A percentile compares a stretch with the other conserved stretches of the same genome.
phyloP scores from a whole-genome alignment of 1,139 yeast species.

The Chernovozyma aurita region DNA sequence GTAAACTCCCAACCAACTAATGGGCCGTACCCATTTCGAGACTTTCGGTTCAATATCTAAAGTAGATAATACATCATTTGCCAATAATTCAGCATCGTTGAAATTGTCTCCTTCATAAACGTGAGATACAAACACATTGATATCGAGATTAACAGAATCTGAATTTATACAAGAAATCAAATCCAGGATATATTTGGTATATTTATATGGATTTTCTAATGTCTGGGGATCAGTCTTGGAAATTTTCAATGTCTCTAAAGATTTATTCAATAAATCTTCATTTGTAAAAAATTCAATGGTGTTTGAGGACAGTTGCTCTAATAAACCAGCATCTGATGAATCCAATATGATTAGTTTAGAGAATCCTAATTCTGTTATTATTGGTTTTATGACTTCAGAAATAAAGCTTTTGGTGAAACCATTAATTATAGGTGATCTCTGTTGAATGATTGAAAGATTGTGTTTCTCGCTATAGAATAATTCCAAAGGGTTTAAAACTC shows the following conservation, averaged over 20 bases:
- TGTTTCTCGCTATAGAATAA: slow-evolving; percentile 39
- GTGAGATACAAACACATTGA: slow-evolving; percentile 38
- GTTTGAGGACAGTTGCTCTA: slow-evolving; percentile 18
- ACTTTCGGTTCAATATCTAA: slow-evolving; percentile 12
- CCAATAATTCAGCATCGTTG: slow-evolving; percentile 61
- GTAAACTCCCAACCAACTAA: slow-evolving; percentile 82
- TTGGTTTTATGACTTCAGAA: slow-evolving; percentile 47
- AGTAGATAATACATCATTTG: slow-evolving; percentile 30
- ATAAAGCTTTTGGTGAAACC: slow-evolving; percentile 53
- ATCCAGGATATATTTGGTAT: slow-evolving; percentile 15
- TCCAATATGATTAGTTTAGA: slow-evolving; percentile 55
- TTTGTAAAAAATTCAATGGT: slow-evolving; percentile 30
- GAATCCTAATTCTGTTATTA: slow-evolving; percentile 38
- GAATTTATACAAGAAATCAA: slow-evolving; percentile 8
- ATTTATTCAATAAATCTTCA: slow-evolving; percentile 29
- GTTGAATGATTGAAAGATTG: slow-evolving; percentile 62
- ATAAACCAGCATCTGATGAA: slow-evolving; percentile 64
- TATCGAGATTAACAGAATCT: slow-evolving; percentile 10
- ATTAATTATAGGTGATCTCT: slow-evolving; percentile 79
- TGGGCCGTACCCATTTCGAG: slow-evolving; percentile 48
- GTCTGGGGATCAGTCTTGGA: slow-evolving; percentile 8
- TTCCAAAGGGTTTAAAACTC: slow-evolving; percentile 60
- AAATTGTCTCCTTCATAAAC: slow-evolving; percentile 91
- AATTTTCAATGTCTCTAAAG: slow-evolving; percentile 28
- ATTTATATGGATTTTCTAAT: slow-evolving; percentile 9